These are phyloP conservation scores for Diplodia sapinea DNA, from an alignment of 2,329 filamentous ascomycete species.

Conservation along the genomic window DNA sequence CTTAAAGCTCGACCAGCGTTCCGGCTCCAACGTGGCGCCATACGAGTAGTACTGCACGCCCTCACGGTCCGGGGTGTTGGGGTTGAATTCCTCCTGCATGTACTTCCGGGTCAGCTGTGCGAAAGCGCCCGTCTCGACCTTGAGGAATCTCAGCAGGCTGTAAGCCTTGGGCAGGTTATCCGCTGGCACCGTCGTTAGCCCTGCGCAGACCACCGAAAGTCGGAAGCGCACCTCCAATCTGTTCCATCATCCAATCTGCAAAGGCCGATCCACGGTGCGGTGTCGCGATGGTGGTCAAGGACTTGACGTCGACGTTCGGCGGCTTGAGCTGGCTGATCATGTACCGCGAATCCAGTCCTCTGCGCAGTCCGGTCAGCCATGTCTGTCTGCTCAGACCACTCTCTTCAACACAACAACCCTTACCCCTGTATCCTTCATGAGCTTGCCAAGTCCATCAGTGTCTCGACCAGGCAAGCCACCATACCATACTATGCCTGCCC, in stretches of 20 bases:
- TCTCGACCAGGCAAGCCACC: slow-evolving; percentile 1
- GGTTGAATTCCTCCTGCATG: slow-evolving; percentile 65
- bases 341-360: slow-evolving; percentile 67
- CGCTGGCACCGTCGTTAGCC: slow-evolving; percentile 34
- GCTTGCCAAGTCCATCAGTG: slow-evolving; percentile 20
- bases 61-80: slow-evolving; percentile 60
- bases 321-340: slow-evolving; percentile 67
- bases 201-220: slow-evolving; percentile 39
- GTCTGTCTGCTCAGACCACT: not conserved
- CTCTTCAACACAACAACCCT: not conserved
- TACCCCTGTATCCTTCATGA: slow-evolving; percentile 45
- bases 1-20: slow-evolving; percentile 63
- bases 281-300: slow-evolving; percentile 67
- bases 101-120: slow-evolving; percentile 65
- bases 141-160: slow-evolving; percentile 60
- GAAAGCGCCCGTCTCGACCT: slow-evolving; percentile 65
- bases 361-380: slow-evolving; percentile 37
- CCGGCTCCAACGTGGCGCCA: slow-evolving; percentile 63
- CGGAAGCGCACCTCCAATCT: slow-evolving; percentile 59
- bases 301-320: slow-evolving; percentile 75
- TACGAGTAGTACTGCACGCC: slow-evolving; percentile 68
- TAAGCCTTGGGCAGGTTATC: slow-evolving; percentile 62
- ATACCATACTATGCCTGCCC: slow-evolving; percentile 61
- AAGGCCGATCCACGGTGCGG: slow-evolving; percentile 67
- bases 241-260: slow-evolving; percentile 65